Conservation (phyloP, 768 basidiomycete species). For the Mycena epipterygia region DNA sequence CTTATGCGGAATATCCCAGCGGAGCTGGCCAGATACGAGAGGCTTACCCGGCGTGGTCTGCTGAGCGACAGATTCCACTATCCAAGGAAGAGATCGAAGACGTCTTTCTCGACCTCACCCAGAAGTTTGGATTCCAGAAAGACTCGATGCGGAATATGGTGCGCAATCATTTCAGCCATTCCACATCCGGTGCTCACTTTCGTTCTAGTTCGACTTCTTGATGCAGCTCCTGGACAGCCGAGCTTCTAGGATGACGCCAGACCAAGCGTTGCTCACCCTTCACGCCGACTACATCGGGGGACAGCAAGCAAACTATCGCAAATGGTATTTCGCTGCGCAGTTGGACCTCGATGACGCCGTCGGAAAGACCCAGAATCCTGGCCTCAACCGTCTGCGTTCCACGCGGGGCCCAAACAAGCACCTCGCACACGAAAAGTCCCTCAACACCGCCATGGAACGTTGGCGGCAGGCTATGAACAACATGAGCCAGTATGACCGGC, state of each 20-base stretch:
- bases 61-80: slow-evolving; percentile 94
- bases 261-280: slow-evolving; percentile 93
- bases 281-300: slow-evolving; percentile 99
- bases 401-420: slow-evolving; percentile 66
- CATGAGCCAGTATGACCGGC: slow-evolving; percentile 98
- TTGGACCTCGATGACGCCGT: slow-evolving; percentile 98
- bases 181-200: slow-evolving; percentile 10
- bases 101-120: slow-evolving; percentile 95
- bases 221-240: slow-evolving; percentile 98
- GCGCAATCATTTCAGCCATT: slow-evolving; percentile 33
- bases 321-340: slow-evolving; percentile 99
- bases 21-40: slow-evolving; percentile 67
- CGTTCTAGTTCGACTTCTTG: slow-evolving; percentile 89
- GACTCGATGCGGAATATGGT: slow-evolving; percentile 98
- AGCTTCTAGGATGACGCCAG: slow-evolving; percentile 96
- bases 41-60: slow-evolving; percentile 94
- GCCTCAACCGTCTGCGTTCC: slow-evolving; percentile 86
- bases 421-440: slow-evolving; percentile 69
- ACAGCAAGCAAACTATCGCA: slow-evolving; percentile 98
- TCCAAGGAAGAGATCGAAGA: slow-evolving; percentile 99
- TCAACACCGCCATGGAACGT: slow-evolving; percentile 88
- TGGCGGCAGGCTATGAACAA: slow-evolving; percentile 99
- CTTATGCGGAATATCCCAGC: slow-evolving; percentile 31
- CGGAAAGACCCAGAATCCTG: slow-evolving; percentile 92
- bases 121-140: slow-evolving; percentile 98